Conservation (phyloP, 306 rosid genomes). For the Carpinus fangiana region DNA sequence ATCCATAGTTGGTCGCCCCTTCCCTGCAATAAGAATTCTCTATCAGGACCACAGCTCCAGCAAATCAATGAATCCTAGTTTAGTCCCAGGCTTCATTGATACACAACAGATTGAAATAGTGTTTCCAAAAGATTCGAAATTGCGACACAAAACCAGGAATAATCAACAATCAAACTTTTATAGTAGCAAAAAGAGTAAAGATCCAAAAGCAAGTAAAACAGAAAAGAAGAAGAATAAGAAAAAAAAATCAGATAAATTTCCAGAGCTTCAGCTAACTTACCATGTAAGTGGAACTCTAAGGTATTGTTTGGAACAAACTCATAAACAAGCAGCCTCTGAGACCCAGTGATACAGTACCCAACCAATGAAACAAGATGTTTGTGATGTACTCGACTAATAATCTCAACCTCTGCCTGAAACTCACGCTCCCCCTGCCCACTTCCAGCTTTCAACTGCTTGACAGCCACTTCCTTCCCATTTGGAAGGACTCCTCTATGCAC, state of each 20-base stretch:
- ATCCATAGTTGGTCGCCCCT: conserved; percentile 88
- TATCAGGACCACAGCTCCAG: conserved; percentile 27
- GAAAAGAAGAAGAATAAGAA: neutral
- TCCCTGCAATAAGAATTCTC: conserved; percentile 52
- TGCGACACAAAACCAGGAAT: neutral
- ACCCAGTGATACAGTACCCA: conserved; percentile 84
- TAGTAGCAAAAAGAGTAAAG: neutral
- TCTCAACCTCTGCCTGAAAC: conserved; percentile 95
- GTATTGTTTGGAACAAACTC: conserved; percentile 87
- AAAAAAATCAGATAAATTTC: neutral
- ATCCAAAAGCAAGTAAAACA: neutral
- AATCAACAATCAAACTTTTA: neutral
- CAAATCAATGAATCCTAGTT: neutral
- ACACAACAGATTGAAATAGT: neutral
- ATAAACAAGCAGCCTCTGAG: conserved; percentile 82
- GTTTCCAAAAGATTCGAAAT: neutral
- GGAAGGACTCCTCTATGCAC: conserved; percentile 93
- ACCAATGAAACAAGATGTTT: conserved; percentile 94
- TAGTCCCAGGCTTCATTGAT: neutral
- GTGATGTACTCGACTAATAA: conserved; percentile 96
- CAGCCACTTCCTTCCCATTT: conserved; percentile 90
- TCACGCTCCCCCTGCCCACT: conserved; percentile 99
- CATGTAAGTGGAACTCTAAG: conserved; percentile 92
- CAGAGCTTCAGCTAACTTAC: conserved; percentile 33
- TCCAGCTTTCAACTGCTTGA: conserved; percentile 93